Conservation (phyloP, 2,329 filamentous ascomycete genomes). For the Calonectria crousiana region DNA sequence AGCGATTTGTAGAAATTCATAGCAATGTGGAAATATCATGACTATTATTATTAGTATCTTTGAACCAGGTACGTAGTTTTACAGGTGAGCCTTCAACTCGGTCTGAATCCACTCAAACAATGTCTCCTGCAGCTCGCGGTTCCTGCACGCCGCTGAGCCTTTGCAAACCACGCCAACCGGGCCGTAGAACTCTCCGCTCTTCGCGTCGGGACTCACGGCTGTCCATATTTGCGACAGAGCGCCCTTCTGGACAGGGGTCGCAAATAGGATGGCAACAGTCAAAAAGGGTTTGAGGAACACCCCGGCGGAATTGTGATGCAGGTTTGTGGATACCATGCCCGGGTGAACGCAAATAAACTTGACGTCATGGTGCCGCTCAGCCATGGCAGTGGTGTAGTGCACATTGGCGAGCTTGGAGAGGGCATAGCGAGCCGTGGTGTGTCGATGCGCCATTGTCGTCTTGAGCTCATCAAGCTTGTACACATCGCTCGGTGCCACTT, state of each 20-base stretch:
- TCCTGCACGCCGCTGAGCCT: neutral
- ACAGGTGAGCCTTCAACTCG: neutral
- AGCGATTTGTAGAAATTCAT: neutral
- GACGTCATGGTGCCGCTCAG: neutral
- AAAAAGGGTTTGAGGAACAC: constrained; percentile 15
- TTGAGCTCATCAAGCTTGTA: constrained; percentile 1
- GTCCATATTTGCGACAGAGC: constrained; percentile 15
- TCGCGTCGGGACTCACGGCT: constrained; percentile 11
- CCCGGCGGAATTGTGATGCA: constrained; percentile 6
- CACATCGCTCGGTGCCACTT: neutral
- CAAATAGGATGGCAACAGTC: neutral
- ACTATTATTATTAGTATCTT: neutral
- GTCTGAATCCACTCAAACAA: constrained; percentile 10
- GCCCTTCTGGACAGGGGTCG: neutral
- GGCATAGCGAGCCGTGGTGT: neutral
- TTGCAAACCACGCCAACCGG: neutral
- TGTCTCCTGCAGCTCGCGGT: neutral
- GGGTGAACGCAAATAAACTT: constrained; percentile 7
- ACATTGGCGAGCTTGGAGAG: neutral
- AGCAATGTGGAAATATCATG: neutral
- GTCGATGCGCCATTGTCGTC: neutral
- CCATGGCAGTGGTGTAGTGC: neutral
- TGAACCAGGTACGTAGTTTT: neutral
- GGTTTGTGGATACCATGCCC: constrained; percentile 17
- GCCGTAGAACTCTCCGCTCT: neutral